phyloP scores from a whole-genome alignment of 2,329 filamentous ascomycete species.

The Pseudocercospora vitis region DNA sequence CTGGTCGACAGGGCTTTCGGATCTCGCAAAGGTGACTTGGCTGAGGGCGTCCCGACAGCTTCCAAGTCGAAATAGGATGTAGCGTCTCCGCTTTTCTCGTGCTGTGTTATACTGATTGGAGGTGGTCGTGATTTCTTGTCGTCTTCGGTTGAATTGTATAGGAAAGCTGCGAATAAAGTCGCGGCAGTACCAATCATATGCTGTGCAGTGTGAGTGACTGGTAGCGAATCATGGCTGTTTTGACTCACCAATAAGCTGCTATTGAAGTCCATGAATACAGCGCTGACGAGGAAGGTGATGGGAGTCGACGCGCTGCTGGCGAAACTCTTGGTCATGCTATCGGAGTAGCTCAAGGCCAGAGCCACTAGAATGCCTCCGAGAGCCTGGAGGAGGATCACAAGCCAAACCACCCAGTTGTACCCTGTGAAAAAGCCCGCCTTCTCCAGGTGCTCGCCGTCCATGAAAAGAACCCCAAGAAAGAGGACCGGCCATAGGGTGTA shows the following conservation, averaged over 20 bases:
- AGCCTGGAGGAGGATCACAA: conserved; percentile 78
- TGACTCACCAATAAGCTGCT: conserved; percentile 68
- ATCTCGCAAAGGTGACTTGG: conserved; percentile 44
- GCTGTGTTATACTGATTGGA: conserved; percentile 68
- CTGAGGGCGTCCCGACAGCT: conserved; percentile 45
- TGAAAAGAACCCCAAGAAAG: conserved; percentile 80
- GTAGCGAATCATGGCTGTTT: background rate
- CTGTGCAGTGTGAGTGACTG: conserved; percentile 48
- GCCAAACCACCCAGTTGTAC: conserved; percentile 91
- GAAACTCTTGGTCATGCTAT: conserved; percentile 92
- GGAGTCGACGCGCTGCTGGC: conserved; percentile 90
- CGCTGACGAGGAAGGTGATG: conserved; percentile 79
- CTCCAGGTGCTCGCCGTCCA: conserved; percentile 80
- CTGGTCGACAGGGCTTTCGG: conserved; percentile 55
- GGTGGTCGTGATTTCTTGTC: conserved; percentile 54
- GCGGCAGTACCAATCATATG: conserved; percentile 77
- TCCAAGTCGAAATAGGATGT: conserved; percentile 44
- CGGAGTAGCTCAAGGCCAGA: conserved; percentile 76
- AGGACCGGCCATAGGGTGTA: conserved; percentile 91
- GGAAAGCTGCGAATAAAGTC: conserved; percentile 78
- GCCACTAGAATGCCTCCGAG: conserved; percentile 80
- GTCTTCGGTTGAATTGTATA: conserved; percentile 72
- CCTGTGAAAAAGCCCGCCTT: conserved; percentile 90
- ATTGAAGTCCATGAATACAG: conserved; percentile 79
- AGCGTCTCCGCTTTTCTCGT: conserved; percentile 64